A percentile compares a stretch with the other conserved stretches of the same genome.
Evolutionary conservation across 2,329 filamentous ascomycete species (phyloP).

Genomic region (Nannizzia gypsea): DNA sequence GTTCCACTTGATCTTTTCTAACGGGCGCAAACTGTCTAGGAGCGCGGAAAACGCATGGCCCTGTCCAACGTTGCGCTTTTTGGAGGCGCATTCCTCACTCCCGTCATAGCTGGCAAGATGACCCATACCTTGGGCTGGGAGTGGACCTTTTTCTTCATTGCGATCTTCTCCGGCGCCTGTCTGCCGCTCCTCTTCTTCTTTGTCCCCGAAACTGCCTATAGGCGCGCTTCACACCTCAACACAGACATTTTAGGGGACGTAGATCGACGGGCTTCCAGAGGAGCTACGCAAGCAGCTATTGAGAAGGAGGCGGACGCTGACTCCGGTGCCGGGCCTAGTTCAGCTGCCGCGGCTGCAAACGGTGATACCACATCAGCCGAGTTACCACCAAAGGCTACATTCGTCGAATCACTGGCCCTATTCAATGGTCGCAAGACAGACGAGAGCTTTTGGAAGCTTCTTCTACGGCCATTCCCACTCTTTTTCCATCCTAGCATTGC

Average conservation of each 20-base stretch:
- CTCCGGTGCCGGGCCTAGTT: neutral
- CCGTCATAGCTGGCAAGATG: slow-evolving; percentile 83
- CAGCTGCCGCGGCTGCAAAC: neutral
- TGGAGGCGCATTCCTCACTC: slow-evolving; percentile 63
- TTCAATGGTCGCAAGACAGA: slow-evolving; percentile 77
- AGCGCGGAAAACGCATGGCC: slow-evolving; percentile 79
- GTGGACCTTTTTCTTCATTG: slow-evolving; percentile 80
- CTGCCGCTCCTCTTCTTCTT: slow-evolving; percentile 64
- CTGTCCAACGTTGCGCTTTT: slow-evolving; percentile 60
- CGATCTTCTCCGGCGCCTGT: slow-evolving; percentile 64
- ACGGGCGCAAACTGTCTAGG: slow-evolving; percentile 28
- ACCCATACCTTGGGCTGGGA: slow-evolving; percentile 63
- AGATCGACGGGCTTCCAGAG: slow-evolving; percentile 12
- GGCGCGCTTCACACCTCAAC: slow-evolving; percentile 54
- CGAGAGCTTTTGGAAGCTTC: slow-evolving; percentile 55
- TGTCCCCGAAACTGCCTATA: slow-evolving; percentile 74
- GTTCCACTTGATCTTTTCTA: neutral
- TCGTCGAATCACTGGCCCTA: slow-evolving; percentile 48
- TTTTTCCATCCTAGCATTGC: slow-evolving; percentile 75
- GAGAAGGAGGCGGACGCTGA: slow-evolving; percentile 8
- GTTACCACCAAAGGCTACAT: slow-evolving; percentile 43
- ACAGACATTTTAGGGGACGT: slow-evolving; percentile 48
- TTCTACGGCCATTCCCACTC: slow-evolving; percentile 65
- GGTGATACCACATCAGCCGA: neutral
- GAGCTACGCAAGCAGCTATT: neutral